Percentiles rank a stretch among this genome's conserved stretches.
These are phyloP conservation scores for Tranzscheliella williamsii DNA, from an alignment of 1,284 basidiomycete species.

Conservation along the genomic window DNA sequence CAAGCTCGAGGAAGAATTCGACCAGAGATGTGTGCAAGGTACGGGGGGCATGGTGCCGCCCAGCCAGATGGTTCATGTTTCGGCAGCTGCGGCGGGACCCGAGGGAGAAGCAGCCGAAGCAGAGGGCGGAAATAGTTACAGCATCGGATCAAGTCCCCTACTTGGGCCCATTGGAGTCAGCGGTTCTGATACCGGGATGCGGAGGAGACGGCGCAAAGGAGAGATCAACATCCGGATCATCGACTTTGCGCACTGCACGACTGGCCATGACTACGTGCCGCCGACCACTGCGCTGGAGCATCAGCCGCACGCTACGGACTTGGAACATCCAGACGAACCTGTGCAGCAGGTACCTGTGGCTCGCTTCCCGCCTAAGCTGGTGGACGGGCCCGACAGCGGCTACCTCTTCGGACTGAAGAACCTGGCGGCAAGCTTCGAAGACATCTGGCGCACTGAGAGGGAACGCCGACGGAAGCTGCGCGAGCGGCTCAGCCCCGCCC, in stretches of 20 bases:
- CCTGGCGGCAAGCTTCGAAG: constrained; percentile 71
- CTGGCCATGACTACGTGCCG: constrained; percentile 81
- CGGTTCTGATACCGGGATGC: constrained; percentile 9
- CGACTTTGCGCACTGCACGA: constrained; percentile 98
- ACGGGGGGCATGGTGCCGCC: constrained; percentile 22
- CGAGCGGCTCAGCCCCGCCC: background rate
- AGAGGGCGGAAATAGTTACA: constrained; percentile 31
- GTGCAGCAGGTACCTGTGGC: constrained; percentile 38
- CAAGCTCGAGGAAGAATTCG: constrained; percentile 58
- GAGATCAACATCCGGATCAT: constrained; percentile 95
- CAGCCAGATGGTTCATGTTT: constrained; percentile 13
- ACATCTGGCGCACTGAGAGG: constrained; percentile 55
- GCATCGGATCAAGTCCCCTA: constrained; percentile 34
- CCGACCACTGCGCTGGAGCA: constrained; percentile 10
- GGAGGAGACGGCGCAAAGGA: constrained; percentile 66
- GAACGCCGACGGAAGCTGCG: constrained; percentile 15
- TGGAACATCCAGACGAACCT: background rate
- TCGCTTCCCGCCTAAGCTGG: constrained; percentile 84
- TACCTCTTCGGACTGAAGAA: constrained; percentile 90
- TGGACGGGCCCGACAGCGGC: constrained; percentile 85
- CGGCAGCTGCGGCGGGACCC: constrained; percentile 1
- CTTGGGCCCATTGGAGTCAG: constrained; percentile 22
- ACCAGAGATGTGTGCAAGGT: constrained; percentile 26
- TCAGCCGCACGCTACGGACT: constrained; percentile 30
- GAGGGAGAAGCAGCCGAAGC: constrained; percentile 11